These are phyloP conservation scores for Ophiostoma pallidulum DNA, from an alignment of 2,329 filamentous ascomycete species.

Conservation along the genomic window DNA sequence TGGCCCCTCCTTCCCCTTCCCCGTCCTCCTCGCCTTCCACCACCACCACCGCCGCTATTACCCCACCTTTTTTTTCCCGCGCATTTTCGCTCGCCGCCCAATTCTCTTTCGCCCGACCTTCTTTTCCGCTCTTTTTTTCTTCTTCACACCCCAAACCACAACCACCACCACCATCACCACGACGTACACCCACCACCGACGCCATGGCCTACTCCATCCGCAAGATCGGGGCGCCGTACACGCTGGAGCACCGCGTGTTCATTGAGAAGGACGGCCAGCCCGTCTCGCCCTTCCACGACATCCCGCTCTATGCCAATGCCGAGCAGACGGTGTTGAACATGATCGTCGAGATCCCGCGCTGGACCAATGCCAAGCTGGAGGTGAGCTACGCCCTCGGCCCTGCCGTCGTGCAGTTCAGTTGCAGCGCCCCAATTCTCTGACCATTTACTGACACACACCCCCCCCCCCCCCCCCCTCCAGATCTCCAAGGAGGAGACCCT, in stretches of 20 bases:
- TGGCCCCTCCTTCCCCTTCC: constrained; percentile 1
- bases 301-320: constrained; percentile 93
- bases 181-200: constrained; percentile 16
- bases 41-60: no score
- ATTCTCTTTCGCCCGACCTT: background rate
- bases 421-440: no score
- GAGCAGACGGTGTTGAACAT: constrained; percentile 97
- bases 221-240: constrained; percentile 85
- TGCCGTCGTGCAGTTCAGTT: no score
- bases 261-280: constrained; percentile 95
- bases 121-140: background rate
- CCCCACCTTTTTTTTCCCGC: constrained; percentile 12
- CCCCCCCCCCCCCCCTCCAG: constrained; percentile 37
- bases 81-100: constrained; percentile 2
- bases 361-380: constrained; percentile 99
- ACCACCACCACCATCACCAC: constrained; percentile 10
- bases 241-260: constrained; percentile 93
- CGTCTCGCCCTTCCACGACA: constrained; percentile 95
- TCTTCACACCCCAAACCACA: constrained; percentile 8
- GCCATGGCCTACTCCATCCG: constrained; percentile 64
- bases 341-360: constrained; percentile 98
- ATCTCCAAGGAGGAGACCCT: constrained; percentile 98
- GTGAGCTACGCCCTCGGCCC: constrained; percentile 40
- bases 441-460: constrained; percentile 9
- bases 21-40: no score